A percentile compares a stretch with the other conserved stretches of the same genome.
These are phyloP conservation scores for Xylaria arbuscula DNA, from an alignment of 2,329 filamentous ascomycete species.

Conservation along the genomic window DNA sequence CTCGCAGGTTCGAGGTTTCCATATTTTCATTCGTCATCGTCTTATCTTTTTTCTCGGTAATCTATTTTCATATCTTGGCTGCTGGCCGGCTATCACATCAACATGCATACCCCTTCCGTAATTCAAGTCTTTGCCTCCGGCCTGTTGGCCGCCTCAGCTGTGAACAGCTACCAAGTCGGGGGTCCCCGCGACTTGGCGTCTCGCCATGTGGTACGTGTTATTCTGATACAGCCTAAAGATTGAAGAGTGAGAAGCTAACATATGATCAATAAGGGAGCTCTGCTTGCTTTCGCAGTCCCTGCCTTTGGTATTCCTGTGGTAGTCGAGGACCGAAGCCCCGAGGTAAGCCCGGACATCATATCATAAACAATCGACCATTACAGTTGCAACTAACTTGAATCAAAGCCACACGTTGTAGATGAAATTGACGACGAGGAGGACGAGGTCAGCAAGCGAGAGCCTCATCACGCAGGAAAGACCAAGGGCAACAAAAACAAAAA, in stretches of 20 bases:
- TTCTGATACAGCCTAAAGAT: not conserved
- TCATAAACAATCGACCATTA: not conserved
- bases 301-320: slow-evolving; percentile 33
- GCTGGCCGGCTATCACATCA: slow-evolving; percentile 48
- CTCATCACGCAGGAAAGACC: not conserved
- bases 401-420: slow-evolving; percentile 9
- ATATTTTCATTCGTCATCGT: slow-evolving; percentile 15
- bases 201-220: slow-evolving; percentile 33
- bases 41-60: slow-evolving; percentile 31
- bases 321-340: slow-evolving; percentile 32
- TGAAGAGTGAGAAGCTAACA: not conserved
- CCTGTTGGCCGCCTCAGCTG: slow-evolving; percentile 49
- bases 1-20: slow-evolving; percentile 7
- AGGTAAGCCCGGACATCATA: slow-evolving; percentile 1
- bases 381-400: not conserved
- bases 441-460: slow-evolving; percentile 13
- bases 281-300: slow-evolving; percentile 47
- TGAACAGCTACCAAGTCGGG: slow-evolving; percentile 46
- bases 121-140: slow-evolving; percentile 48
- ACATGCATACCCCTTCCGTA: slow-evolving; percentile 50
- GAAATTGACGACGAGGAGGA: slow-evolving; percentile 8
- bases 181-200: slow-evolving; percentile 40
- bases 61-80: slow-evolving; percentile 43
- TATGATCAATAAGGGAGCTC: slow-evolving; percentile 36
- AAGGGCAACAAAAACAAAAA: not conserved